These are phyloP conservation scores for Blastocrithidia nonstop DNA, from an alignment of 208 protist species.

Conservation along the genomic window DNA sequence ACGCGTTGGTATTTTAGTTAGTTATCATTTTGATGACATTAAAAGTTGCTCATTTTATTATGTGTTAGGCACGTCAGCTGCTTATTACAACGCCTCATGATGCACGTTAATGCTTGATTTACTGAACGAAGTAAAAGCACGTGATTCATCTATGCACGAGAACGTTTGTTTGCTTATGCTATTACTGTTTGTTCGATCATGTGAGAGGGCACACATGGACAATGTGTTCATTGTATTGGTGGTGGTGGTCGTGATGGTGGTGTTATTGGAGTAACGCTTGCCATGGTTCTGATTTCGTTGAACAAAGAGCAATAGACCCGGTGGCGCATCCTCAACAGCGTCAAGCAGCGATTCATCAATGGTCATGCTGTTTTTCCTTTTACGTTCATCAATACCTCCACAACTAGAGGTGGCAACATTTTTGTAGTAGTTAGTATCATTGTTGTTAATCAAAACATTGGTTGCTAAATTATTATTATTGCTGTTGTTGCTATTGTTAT, in stretches of 20 bases:
- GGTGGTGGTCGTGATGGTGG: background rate
- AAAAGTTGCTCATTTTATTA: too few species aligned
- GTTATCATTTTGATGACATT: too few species aligned
- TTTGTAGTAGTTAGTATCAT: background rate
- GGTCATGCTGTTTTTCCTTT: background rate
- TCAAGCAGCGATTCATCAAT: background rate
- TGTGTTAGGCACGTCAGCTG: too few species aligned
- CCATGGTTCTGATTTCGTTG: background rate
- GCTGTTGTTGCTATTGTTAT: conserved; percentile 1
- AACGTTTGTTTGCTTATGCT: too few species aligned
- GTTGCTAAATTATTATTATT: background rate
- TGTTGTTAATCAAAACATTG: background rate
- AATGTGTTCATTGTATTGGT: too few species aligned
- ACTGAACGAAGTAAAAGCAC: too few species aligned
- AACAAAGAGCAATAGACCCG: background rate
- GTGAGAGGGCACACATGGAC: too few species aligned
- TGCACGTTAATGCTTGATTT: too few species aligned
- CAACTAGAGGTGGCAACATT: background rate
- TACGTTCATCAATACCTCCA: background rate
- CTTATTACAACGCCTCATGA: too few species aligned
- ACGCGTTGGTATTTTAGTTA: too few species aligned
- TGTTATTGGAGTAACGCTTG: background rate
- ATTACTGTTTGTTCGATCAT: too few species aligned
- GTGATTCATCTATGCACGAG: too few species aligned
- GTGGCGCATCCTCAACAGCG: conserved; percentile 1